Base-by-base conservation (phyloP, 176 grass and related monocot genomes). In the Saccharum officinarum region DNA sequence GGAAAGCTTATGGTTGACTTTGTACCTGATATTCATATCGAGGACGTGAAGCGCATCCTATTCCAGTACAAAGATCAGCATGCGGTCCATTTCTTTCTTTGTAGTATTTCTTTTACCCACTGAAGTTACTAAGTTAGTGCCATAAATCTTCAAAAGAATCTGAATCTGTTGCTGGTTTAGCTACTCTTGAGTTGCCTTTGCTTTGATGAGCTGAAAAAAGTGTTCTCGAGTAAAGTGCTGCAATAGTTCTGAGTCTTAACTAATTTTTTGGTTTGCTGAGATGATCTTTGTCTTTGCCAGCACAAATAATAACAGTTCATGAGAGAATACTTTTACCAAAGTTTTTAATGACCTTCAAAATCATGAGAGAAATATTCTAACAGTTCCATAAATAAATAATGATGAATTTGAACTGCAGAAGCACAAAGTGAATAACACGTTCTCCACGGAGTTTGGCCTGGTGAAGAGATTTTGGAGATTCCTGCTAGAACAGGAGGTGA, bases 391-490 rank as follows among this genome's bases (percentile, higher is more conserved):
- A 44, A 71, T 20, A 22, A 59, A 80, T 63, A 22, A 45, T 12
- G 9, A 28, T 30, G 6, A 34, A 72, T 15, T 39, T 84, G 83
- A 82, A 84, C 64, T 87, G 75, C 84, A 98, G 97, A 95, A 98
- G 78, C 88, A 83, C 76, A 94, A 92, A 75, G 59, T 87, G 59
- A 94, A 65, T 61, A 98, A 94, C 82, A 82, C 78, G 8, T 95
- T 94, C 64, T 93, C 97, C 84, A 77, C 34, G 40, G 83, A 92
- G 83, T 98, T 98, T 70, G 90, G 70, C 73, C 85, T 96, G 67
- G 86, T 93, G 57, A 98, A 98, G 84, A 92, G 97, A 89, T 95
- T 98, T 84, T 98, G 93, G 97, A 94, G 75, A 81, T 93, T 92
- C 82, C 78, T 98, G 55, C 61, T 98, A 67, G 86, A 93, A 79